A percentile compares a stretch with the other conserved stretches of the same genome.
These are phyloP conservation scores for Colletotrichum eremochloae DNA, from an alignment of 2,329 filamentous ascomycete genomes.

Conservation along the genomic window DNA sequence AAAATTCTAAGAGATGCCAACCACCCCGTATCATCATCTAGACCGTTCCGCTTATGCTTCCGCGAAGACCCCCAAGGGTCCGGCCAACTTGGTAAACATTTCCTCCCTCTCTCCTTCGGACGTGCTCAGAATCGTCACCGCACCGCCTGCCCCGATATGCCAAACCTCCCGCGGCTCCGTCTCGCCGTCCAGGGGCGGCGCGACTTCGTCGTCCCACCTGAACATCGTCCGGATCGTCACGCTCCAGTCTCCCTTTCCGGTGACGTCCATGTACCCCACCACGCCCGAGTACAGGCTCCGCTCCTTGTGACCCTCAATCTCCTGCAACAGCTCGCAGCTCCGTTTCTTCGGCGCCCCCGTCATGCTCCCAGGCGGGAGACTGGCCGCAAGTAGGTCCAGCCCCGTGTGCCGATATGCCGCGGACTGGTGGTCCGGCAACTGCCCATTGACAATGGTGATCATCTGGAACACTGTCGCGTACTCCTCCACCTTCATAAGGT, in stretches of 20 bases:
- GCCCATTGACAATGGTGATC: slow-evolving; percentile 86
- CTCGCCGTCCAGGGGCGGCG: slow-evolving; percentile 48
- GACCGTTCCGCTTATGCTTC: slow-evolving; percentile 40
- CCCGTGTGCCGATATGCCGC: slow-evolving; percentile 65
- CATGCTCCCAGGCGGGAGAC: slow-evolving; percentile 93
- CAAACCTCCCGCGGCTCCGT: slow-evolving; percentile 69
- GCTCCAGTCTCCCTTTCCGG: slow-evolving; percentile 89
- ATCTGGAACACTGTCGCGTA: slow-evolving; percentile 94
- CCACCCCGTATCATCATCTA: not conserved
- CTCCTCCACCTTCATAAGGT: slow-evolving; percentile 89
- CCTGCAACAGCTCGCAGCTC: slow-evolving; percentile 84
- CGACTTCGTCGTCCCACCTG: slow-evolving; percentile 73
- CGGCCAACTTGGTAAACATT: slow-evolving; percentile 83
- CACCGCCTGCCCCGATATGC: slow-evolving; percentile 90
- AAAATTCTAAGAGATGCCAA: not conserved
- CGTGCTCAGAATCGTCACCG: slow-evolving; percentile 87
- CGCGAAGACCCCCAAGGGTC: slow-evolving; percentile 67
- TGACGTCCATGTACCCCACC: slow-evolving; percentile 89
- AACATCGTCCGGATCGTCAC: slow-evolving; percentile 91
- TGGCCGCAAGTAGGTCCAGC: slow-evolving; percentile 81
- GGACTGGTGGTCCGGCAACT: slow-evolving; percentile 56
- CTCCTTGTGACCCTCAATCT: slow-evolving; percentile 73
- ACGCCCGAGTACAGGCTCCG: slow-evolving; percentile 89
- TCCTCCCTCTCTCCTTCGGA: slow-evolving; percentile 87
- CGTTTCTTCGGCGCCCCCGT: slow-evolving; percentile 96